A percentile compares a stretch with the other conserved stretches of the same genome.
These are phyloP conservation scores for Bimuria novae-zelandiae DNA, from an alignment of 2,329 filamentous ascomycete species.

Conservation along the genomic window DNA sequence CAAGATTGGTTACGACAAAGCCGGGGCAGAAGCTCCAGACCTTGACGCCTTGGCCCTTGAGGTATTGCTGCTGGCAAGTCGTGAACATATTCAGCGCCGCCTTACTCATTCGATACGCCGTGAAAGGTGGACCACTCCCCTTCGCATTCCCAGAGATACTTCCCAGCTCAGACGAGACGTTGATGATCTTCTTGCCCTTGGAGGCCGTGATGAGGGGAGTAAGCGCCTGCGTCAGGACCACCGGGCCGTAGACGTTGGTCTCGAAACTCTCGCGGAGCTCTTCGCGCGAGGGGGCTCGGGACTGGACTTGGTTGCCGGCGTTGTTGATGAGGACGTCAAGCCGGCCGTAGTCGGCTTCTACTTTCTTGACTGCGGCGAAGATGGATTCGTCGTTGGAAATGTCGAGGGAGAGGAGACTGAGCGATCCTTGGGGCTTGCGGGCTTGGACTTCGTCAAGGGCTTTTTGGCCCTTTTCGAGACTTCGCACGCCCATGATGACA, in stretches of 20 bases:
- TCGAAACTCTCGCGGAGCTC: constrained; percentile 34
- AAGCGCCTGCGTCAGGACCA: constrained; percentile 38
- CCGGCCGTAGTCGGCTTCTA: constrained; percentile 32
- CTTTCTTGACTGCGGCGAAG: constrained; percentile 36
- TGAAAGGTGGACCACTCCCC: neutral
- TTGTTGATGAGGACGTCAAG: constrained; percentile 89
- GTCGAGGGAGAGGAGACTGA: constrained; percentile 44
- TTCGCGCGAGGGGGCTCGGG: constrained; percentile 17
- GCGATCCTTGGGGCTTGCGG: constrained; percentile 32
- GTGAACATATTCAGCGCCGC: constrained; percentile 45
- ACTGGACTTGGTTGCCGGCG: constrained; percentile 61
- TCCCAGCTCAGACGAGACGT: constrained; percentile 42
- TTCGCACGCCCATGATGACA: constrained; percentile 44
- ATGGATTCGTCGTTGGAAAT: constrained; percentile 42
- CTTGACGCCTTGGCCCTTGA: constrained; percentile 29
- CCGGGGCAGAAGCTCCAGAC: constrained; percentile 40
- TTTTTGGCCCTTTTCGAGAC: constrained; percentile 35
- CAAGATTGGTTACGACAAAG: constrained; percentile 35
- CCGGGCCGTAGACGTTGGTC: constrained; percentile 45
- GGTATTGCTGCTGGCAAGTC: constrained; percentile 47
- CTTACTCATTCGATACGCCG: constrained; percentile 43
- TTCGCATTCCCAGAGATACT: constrained; percentile 26
- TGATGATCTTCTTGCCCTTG: constrained; percentile 33
- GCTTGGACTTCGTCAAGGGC: constrained; percentile 36
- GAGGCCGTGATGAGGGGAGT: constrained; percentile 42